Evolutionary conservation across 768 basidiomycete species (phyloP), one percentile per base, ranked within the genome.

Genomic region (Boletus pseudopeckii): DNA sequence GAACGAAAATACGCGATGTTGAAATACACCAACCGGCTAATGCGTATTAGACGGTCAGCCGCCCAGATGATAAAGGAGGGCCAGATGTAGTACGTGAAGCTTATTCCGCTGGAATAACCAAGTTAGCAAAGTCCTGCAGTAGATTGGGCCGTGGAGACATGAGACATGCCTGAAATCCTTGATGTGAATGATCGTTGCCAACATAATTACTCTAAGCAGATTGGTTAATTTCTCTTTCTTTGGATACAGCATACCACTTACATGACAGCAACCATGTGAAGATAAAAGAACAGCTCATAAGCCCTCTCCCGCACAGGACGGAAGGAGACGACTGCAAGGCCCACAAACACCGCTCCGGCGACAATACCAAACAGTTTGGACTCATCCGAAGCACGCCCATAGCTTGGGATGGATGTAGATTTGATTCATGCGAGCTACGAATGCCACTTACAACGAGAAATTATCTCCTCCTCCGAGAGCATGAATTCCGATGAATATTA

Each of bases 31-130:
- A 80, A 61, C 20, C 80, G 76, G 17, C 72, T 26, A 7, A 72
- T 33, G 24, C 82, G 78, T 43, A 82, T 58, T 30, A 74, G 51
- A 39, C 80, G 75, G 56, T 84, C 83, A 20, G 81, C 54, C 3
- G 72, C 80, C 82, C 82, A 84, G 55, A 84, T 55, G 48, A 79
- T 49, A 57, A 84, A 73, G 0, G 76, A 67, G 4, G 81, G 80
- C 76, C 78, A 83, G 28, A 81, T 60, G 50, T 74, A 78, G 13
- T 55, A 39, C 14, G 63, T 50, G 50, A 59, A 54, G 18, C 4
- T 52, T 11, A 36, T 42, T 6, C 60, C 57, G 15, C 71, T 72
- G 36, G n/a, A 18, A n/a, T 11, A 18, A 15, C 5, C 22, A 13
- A 18, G 43, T 64, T 6, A 54, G 53, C 24, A 10, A n/a, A 40